These are phyloP conservation scores for Prinsepia uniflora DNA, from an alignment of 306 rosid species.

Conservation along the genomic window DNA sequence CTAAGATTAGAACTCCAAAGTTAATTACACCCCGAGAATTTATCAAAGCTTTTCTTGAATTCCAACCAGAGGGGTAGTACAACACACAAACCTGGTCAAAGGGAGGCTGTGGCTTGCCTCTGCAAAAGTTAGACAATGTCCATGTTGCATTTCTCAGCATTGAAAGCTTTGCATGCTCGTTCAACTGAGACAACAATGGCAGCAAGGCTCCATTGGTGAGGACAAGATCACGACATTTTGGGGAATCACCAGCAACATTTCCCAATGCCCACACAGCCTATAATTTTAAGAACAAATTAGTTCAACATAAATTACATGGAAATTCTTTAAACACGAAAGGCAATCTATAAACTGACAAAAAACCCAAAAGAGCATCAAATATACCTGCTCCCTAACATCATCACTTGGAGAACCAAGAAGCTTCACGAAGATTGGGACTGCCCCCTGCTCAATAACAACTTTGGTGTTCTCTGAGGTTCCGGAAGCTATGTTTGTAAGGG, in stretches of 20 bases:
- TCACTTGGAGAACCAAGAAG: conserved; percentile 85
- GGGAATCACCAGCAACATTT: conserved; percentile 95
- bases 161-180: conserved; percentile 89
- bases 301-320: not conserved
- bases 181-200: conserved; percentile 74
- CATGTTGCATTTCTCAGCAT: conserved; percentile 94
- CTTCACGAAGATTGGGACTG: conserved; percentile 85
- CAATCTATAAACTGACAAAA: not conserved
- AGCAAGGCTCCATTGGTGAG: conserved; percentile 71
- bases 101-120: conserved; percentile 94
- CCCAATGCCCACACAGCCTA: conserved; percentile 98
- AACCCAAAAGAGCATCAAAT: not conserved
- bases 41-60: not conserved
- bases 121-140: conserved; percentile 89
- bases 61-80: conserved; percentile 6
- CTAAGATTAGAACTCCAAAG: conserved; percentile 33
- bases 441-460: conserved; percentile 90
- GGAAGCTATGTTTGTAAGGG: conserved; percentile 88
- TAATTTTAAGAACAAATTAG: conserved; percentile 6
- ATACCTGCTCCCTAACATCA: conserved; percentile 95
- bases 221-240: conserved; percentile 92
- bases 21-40: conserved; percentile 6
- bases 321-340: not conserved
- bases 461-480: conserved; percentile 90
- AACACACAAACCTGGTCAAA: conserved; percentile 58